These are phyloP conservation scores for Terfezia claveryi DNA, from an alignment of 495 filamentous ascomycete species.

Conservation along the genomic window DNA sequence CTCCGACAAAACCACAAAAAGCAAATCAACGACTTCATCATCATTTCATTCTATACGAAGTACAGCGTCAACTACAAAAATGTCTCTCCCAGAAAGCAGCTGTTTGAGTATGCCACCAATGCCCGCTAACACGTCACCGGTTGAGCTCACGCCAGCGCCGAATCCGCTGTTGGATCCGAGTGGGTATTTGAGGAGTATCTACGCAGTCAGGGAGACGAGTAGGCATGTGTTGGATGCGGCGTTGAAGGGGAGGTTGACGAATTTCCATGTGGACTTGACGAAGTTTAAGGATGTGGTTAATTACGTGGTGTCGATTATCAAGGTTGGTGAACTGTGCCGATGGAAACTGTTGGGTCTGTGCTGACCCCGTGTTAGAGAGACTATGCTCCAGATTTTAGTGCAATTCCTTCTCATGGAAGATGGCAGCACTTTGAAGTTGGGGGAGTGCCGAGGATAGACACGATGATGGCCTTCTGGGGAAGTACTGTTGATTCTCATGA, in stretches of 20 bases:
- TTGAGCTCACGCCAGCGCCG: conserved; percentile 63
- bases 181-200: conserved; percentile 75
- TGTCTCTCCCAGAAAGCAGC: conserved; percentile 20
- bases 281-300: conserved; percentile 72
- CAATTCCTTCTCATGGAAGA: conserved; percentile 67
- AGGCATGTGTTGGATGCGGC: conserved; percentile 55
- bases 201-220: conserved; percentile 64
- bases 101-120: conserved; percentile 24
- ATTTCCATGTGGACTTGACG: conserved; percentile 78
- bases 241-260: conserved; percentile 51
- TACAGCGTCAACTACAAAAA: conserved; percentile 16
- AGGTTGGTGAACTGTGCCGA: conserved; percentile 31
- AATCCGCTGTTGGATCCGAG: conserved; percentile 82
- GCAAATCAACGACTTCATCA: conserved; percentile 8
- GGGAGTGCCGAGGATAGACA: conserved; percentile 48
- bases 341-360: neutral
- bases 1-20: conserved; percentile 15
- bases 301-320: conserved; percentile 94
- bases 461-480: conserved; percentile 47
- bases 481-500: conserved; percentile 43
- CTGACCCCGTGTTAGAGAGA: conserved; percentile 40
- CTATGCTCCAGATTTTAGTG: conserved; percentile 62
- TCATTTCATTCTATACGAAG: conserved; percentile 24
- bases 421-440: conserved; percentile 85
- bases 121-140: conserved; percentile 22